Base-by-base conservation (phyloP, 1,139 yeast species). In the Sugiyamaella japonica region DNA sequence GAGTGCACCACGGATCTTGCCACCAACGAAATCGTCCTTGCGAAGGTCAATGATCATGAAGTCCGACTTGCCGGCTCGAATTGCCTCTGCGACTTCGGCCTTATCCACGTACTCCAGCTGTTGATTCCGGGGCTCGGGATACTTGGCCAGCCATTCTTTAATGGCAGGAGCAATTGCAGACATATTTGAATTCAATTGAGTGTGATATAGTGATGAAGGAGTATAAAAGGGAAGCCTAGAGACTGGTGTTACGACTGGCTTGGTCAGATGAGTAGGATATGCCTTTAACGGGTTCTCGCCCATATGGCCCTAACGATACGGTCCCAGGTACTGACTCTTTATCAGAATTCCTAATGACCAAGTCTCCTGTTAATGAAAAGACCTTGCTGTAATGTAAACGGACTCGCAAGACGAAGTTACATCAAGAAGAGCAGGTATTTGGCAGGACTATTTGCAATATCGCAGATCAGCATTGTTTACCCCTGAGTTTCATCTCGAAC, bases 11-110 rank as follows among this genome's bases (percentile, higher is more conserved):
- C 61, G 54, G 55, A 64, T 61, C 36, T 60, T 57, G 17, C 67
- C 67, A 3, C 66, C 66, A 15, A 57, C 52, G 48, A 57, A 64
- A 48, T 64, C 67, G 23, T 54, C 60, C 36, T 61, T 61, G 28
- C 67, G 56, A 9, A 64, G 60, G 41, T 64, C 67, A 42, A 64
- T 45, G 13, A 64, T 59, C 15, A 60, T 51, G 43, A 59, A 52
- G 28, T 60, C 61, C 13, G 48, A 49, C 15, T 56, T 52, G 20
- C 38, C 51, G 8, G 20, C 38, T 4, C 52, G 42, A 45, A 63
- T 51, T 6, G 50, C 57, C 10, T 57, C 55, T 10, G 55, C 55
- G 7, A 64, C 64, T 9, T 44, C 56, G 15, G 49, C 55, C 29
- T 61, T 59, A 28, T 63, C 59, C 7, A 61, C 60, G 44, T 62